Percentiles rank a stretch among this genome's conserved stretches.
These are phyloP conservation scores for Aspergillus sp. DNA, from an alignment of 2,329 filamentous ascomycete species.

Conservation along the genomic window DNA sequence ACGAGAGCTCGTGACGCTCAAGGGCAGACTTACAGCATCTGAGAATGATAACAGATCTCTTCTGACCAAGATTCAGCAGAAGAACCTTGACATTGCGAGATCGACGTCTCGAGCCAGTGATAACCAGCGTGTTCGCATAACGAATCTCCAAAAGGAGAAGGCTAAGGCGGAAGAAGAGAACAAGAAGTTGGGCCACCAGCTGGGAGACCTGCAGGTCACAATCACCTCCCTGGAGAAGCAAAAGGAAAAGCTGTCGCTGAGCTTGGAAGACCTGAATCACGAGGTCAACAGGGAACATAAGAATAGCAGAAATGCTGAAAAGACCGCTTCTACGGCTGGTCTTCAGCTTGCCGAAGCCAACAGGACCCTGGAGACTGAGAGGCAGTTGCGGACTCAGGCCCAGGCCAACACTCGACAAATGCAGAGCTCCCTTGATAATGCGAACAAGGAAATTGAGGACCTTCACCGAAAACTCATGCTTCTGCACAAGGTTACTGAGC, in stretches of 20 bases:
- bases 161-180: conserved; percentile 73
- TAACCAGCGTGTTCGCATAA: conserved; percentile 67
- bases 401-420: conserved; percentile 77
- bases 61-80: conserved; percentile 96
- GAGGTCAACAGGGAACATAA: conserved; percentile 87
- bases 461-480: conserved; percentile 71
- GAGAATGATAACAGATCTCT: conserved; percentile 93
- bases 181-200: conserved; percentile 68
- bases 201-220: conserved; percentile 75
- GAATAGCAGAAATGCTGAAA: conserved; percentile 80
- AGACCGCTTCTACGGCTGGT: conserved; percentile 68
- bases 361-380: conserved; percentile 80
- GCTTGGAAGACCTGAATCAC: conserved; percentile 83
- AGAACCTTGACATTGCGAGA: conserved; percentile 89
- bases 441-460: conserved; percentile 72
- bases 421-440: conserved; percentile 68
- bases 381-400: conserved; percentile 74
- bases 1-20: conserved; percentile 81
- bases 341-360: conserved; percentile 84
- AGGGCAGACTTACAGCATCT: conserved; percentile 78
- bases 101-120: conserved; percentile 81
- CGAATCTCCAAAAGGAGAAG: conserved; percentile 75
- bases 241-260: conserved; percentile 82
- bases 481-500: conserved; percentile 80
- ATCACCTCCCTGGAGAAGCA: conserved; percentile 85